Conservation (phyloP, 345 rosid genomes). For the Hypericum perforatum region DNA sequence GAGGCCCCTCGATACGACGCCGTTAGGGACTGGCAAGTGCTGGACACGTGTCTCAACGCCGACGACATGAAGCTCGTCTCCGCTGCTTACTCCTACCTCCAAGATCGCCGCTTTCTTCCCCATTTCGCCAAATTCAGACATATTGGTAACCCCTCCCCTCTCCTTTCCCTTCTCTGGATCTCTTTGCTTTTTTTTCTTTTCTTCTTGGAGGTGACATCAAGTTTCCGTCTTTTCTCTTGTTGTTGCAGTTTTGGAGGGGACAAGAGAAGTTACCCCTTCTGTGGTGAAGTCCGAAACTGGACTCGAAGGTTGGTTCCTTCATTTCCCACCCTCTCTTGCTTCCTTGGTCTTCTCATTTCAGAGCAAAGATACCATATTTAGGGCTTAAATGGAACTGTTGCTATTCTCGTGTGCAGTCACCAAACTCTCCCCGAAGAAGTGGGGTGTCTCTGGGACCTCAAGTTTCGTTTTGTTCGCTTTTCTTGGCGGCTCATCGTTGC, state of each 20-base stretch:
- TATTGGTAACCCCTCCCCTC: slow-evolving; percentile 33
- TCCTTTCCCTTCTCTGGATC: not conserved
- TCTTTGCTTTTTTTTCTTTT: not conserved
- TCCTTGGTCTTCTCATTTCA: not conserved
- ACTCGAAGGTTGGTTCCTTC: slow-evolving; percentile 72
- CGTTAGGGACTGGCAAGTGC: slow-evolving; percentile 67
- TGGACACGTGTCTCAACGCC: slow-evolving; percentile 84
- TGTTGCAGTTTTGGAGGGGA: slow-evolving; percentile 68
- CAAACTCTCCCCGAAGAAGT: slow-evolving; percentile 74
- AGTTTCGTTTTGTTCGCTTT: slow-evolving; percentile 44
- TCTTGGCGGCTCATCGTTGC: slow-evolving; percentile 57
- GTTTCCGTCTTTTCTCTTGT: not conserved
- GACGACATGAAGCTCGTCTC: slow-evolving; percentile 86
- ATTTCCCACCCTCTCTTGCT: not conserved
- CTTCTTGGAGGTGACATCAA: not conserved
- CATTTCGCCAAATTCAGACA: slow-evolving; percentile 60
- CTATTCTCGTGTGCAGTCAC: slow-evolving; percentile 30
- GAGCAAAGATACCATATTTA: not conserved
- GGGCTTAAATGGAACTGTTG: not conserved
- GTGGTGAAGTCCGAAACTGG: slow-evolving; percentile 72
- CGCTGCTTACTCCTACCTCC: slow-evolving; percentile 54
- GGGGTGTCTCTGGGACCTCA: slow-evolving; percentile 71
- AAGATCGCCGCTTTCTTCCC: slow-evolving; percentile 52
- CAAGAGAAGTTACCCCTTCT: slow-evolving; percentile 70
- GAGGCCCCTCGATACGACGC: slow-evolving; percentile 7